Conservation (phyloP, 495 filamentous ascomycete species). For the Aspergillus campestris region DNA sequence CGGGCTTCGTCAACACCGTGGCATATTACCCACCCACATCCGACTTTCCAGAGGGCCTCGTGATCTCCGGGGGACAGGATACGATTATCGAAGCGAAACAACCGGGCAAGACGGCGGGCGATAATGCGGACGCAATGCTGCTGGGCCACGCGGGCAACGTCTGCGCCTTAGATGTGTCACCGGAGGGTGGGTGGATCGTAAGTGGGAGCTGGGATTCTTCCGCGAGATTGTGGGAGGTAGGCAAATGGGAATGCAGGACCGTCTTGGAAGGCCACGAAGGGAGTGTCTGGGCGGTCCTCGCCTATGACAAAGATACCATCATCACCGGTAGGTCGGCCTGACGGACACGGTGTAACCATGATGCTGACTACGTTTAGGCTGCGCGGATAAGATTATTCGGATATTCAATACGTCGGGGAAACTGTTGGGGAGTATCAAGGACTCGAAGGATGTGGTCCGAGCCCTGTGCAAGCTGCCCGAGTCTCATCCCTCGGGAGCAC, state of each 20-base stretch:
- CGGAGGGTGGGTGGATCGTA: slow-evolving; percentile 62
- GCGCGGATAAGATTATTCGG: slow-evolving; percentile 82
- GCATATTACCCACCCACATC: slow-evolving; percentile 65
- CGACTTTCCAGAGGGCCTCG: slow-evolving; percentile 66
- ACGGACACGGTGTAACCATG: background rate
- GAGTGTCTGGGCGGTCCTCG: slow-evolving; percentile 85
- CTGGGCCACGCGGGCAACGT: slow-evolving; percentile 82
- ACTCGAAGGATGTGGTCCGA: slow-evolving; percentile 70
- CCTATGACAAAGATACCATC: slow-evolving; percentile 68
- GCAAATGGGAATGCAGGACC: slow-evolving; percentile 66
- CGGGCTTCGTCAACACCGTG: slow-evolving; percentile 77
- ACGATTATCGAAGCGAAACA: slow-evolving; percentile 85
- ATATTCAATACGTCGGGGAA: slow-evolving; percentile 64
- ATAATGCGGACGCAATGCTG: slow-evolving; percentile 77
- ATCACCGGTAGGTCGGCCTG: slow-evolving; percentile 57
- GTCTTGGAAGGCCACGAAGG: slow-evolving; percentile 68
- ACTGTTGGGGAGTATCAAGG: slow-evolving; percentile 57
- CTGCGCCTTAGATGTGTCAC: slow-evolving; percentile 71
- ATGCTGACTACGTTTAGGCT: slow-evolving; percentile 38
- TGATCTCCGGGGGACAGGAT: slow-evolving; percentile 82
- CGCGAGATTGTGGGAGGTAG: slow-evolving; percentile 66
- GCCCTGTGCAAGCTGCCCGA: slow-evolving; percentile 76
- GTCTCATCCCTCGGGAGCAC: slow-evolving; percentile 67
- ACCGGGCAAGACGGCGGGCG: slow-evolving; percentile 51
- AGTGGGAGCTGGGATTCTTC: slow-evolving; percentile 95